A percentile compares a stretch with the other conserved stretches of the same genome.
phyloP scores from a whole-genome alignment of 305 asterid species.

The Fraxinus baroniana region DNA sequence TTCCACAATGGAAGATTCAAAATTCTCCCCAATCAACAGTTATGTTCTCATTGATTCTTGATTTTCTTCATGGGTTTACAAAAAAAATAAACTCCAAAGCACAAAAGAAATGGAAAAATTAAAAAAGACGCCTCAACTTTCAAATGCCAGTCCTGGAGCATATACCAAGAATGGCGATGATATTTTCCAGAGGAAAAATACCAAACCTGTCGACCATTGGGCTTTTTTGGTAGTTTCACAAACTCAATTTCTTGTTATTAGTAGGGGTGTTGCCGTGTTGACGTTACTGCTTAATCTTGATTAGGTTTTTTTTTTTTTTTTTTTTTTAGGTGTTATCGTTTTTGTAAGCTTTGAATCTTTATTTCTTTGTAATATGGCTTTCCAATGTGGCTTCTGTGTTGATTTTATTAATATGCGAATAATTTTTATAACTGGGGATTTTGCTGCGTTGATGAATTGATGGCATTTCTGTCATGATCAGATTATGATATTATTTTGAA shows the following conservation, averaged over 20 bases:
- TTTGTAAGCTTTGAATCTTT: background rate
- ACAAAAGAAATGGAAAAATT: constrained; percentile 20
- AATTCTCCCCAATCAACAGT: background rate
- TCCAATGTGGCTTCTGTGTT: background rate
- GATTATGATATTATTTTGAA: background rate
- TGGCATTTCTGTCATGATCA: background rate
- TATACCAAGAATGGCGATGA: constrained; percentile 8
- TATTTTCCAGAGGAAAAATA: constrained; percentile 16
- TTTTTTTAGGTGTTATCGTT: background rate
- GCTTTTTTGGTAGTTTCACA: constrained; percentile 38
- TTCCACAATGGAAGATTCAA: background rate
- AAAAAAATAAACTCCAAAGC: background rate
- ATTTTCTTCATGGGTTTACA: constrained; percentile 7
- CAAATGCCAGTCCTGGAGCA: background rate
- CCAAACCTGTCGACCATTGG: constrained; percentile 30
- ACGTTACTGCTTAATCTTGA: background rate
- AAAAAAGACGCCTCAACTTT: constrained; percentile 13
- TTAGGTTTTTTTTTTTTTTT: background rate
- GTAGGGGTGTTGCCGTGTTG: background rate
- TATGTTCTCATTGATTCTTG: constrained; percentile 5
- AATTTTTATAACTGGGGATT: background rate
- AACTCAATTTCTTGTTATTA: background rate
- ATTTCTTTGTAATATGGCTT: background rate
- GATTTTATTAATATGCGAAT: background rate
- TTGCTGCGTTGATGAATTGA: background rate